A percentile compares a stretch with the other conserved stretches of the same genome.
These are phyloP conservation scores for Suillus spraguei DNA, from an alignment of 768 basidiomycete species.

Conservation along the genomic window DNA sequence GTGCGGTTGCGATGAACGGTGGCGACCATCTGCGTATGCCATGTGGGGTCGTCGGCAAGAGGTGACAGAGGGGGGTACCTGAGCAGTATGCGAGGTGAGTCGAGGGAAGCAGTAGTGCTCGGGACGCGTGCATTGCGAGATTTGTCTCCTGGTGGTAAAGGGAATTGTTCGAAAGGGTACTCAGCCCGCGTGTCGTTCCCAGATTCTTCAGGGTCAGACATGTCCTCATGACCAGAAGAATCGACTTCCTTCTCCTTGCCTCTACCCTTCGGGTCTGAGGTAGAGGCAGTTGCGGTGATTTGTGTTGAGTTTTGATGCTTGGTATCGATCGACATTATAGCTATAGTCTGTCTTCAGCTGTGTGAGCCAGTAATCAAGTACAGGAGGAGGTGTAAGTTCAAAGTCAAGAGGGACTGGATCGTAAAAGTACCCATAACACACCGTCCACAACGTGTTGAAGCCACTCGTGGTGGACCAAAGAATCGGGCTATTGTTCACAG, in stretches of 20 bases:
- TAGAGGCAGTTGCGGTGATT: background rate
- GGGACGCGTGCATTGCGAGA: slow-evolving; percentile 2
- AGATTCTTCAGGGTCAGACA: background rate
- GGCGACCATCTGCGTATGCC: slow-evolving; percentile 28
- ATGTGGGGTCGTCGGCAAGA: slow-evolving; percentile 29
- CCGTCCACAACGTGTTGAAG: background rate
- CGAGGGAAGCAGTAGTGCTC: slow-evolving; percentile 10
- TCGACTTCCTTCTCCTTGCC: slow-evolving; percentile 11
- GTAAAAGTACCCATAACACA: background rate
- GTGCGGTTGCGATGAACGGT: slow-evolving; percentile 30
- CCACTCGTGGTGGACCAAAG: background rate
- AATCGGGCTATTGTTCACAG: slow-evolving; percentile 1
- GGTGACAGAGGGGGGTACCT: slow-evolving; percentile 30
- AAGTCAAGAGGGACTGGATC: background rate
- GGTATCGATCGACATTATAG: background rate
- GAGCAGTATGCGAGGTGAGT: slow-evolving; percentile 31
- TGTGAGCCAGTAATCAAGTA: background rate
- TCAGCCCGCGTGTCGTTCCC: slow-evolving; percentile 8
- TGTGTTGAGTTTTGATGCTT: background rate
- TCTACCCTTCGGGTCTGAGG: slow-evolving; percentile 9
- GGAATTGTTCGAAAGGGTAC: slow-evolving; percentile 33
- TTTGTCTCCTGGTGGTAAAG: slow-evolving; percentile 26
- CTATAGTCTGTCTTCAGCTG: background rate
- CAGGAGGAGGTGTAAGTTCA: background rate
- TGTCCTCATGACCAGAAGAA: background rate